A percentile compares a stretch with the other conserved stretches of the same genome.
phyloP scores from a whole-genome alignment of 257 asterid species.

The Thymus mandschuricus region DNA sequence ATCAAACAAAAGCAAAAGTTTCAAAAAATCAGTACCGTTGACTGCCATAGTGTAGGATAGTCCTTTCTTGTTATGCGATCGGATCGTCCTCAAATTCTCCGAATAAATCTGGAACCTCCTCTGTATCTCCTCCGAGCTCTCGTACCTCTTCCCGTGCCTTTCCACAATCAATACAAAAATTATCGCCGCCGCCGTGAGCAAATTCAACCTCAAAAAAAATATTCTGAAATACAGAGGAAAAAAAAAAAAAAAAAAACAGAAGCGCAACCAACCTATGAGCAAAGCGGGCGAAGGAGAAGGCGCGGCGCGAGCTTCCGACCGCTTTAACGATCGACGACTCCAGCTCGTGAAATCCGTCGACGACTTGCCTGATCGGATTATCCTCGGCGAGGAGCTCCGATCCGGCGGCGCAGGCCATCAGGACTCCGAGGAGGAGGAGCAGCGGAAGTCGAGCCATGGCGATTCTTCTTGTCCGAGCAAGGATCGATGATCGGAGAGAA shows the following conservation, averaged over 20 bases:
- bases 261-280: conserved; percentile 57
- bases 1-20: background rate
- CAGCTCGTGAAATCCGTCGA: conserved; percentile 66
- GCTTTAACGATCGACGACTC: conserved; percentile 56
- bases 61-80: conserved; percentile 84
- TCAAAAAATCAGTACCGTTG: conserved; percentile 47
- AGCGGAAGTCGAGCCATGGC: conserved; percentile 54
- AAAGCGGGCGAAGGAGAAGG: conserved; percentile 80
- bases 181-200: background rate
- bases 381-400: conserved; percentile 45
- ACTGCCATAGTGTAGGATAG: conserved; percentile 79
- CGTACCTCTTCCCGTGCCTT: conserved; percentile 81
- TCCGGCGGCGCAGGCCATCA: conserved; percentile 47
- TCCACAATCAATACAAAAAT: background rate
- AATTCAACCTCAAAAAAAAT: background rate
- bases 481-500: background rate
- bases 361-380: conserved; percentile 92
- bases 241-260: background rate
- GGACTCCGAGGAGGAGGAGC: conserved; percentile 42
- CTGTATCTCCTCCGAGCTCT: conserved; percentile 66
- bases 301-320: conserved; percentile 72
- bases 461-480: background rate
- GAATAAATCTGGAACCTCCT: conserved; percentile 67
- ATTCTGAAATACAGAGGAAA: background rate
- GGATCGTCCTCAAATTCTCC: conserved; percentile 69